These are phyloP conservation scores for Dendrostoma leiphaemia DNA, from an alignment of 2,329 filamentous ascomycete species.

Conservation along the genomic window DNA sequence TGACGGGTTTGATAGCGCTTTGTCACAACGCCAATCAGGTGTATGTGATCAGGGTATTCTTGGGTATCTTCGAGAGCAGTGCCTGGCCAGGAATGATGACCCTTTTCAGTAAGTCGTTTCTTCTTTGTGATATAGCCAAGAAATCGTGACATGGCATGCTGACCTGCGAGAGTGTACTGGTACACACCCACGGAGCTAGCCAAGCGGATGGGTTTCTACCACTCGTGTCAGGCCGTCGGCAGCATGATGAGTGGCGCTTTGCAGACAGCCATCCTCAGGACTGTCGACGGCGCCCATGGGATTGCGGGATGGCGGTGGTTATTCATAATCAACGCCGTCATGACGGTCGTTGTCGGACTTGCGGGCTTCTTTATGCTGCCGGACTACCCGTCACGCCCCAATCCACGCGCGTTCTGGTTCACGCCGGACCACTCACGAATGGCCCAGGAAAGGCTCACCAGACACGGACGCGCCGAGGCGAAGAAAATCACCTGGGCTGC, in stretches of 20 bases:
- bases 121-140: conserved; percentile 1
- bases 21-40: conserved; percentile 32
- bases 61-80: conserved; percentile 36
- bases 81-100: conserved; percentile 41
- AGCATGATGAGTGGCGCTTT: conserved; percentile 53
- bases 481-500: conserved; percentile 43
- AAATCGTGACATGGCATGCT: conserved; percentile 9
- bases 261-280: conserved; percentile 51
- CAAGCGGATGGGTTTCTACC: conserved; percentile 54
- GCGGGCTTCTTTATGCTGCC: conserved; percentile 49
- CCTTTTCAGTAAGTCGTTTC: background rate
- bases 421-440: conserved; percentile 37
- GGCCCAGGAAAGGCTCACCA: conserved; percentile 40
- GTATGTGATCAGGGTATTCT: conserved; percentile 38
- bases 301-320: conserved; percentile 52
- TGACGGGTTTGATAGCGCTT: conserved; percentile 32
- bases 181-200: conserved; percentile 42
- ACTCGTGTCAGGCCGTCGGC: conserved; percentile 49
- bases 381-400: conserved; percentile 39
- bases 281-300: conserved; percentile 45
- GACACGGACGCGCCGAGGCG: conserved; percentile 43
- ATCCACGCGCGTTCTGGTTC: conserved; percentile 44
- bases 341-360: conserved; percentile 50
- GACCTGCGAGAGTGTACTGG: conserved; percentile 33
- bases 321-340: conserved; percentile 56